A percentile compares a stretch with the other conserved stretches of the same genome.
Evolutionary conservation across 257 asterid genomes (phyloP).

Genomic region (Nicotiana attenuata): DNA sequence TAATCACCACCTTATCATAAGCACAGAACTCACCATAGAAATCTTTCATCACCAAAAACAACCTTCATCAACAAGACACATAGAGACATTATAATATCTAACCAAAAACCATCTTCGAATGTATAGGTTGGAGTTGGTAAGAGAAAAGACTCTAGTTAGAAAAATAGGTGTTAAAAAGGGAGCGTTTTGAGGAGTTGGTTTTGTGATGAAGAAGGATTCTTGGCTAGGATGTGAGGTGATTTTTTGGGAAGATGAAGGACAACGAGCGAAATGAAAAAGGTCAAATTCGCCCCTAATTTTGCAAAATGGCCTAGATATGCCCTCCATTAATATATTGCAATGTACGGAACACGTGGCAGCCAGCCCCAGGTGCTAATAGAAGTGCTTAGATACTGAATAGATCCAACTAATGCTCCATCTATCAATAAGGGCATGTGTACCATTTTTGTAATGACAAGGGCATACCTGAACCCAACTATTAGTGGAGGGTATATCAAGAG

Average conservation of each 20-base stretch:
- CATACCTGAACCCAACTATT: background rate
- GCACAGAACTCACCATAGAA: background rate
- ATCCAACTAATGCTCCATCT: background rate
- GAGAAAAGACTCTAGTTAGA: background rate
- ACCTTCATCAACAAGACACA: background rate
- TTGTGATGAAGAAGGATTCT: background rate
- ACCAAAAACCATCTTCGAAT: background rate
- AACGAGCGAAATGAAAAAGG: background rate
- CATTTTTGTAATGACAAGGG: background rate
- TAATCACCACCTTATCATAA: background rate
- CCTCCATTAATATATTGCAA: background rate
- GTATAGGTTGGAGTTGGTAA: background rate
- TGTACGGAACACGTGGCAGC: background rate
- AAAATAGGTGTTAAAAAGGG: background rate
- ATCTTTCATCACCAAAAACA: background rate
- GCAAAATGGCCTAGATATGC: background rate
- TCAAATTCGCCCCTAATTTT: background rate
- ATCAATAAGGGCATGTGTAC: background rate
- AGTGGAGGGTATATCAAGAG: background rate
- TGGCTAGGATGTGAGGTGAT: background rate
- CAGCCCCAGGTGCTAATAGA: background rate
- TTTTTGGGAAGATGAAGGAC: background rate
- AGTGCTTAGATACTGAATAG: background rate
- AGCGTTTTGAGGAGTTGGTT: background rate
- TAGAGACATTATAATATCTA: background rate